phyloP scores from a whole-genome alignment of 2,329 filamentous ascomycete species.

The Arthroderma uncinatum region DNA sequence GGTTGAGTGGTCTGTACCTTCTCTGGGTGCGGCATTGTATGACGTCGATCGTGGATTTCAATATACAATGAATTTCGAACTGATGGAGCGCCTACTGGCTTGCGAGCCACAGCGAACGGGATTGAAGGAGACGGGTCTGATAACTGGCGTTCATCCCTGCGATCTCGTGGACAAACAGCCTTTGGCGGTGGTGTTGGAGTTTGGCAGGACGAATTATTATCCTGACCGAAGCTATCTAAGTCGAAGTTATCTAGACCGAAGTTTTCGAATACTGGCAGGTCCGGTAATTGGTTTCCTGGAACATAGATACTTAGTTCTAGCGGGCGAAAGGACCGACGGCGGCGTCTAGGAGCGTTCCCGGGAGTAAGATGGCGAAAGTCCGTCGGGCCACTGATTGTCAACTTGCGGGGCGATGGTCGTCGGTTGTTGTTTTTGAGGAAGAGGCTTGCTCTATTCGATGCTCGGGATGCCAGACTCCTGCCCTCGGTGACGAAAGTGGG shows the following conservation, averaged over 20 bases:
- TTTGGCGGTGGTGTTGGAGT: slow-evolving; percentile 26
- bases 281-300: slow-evolving; percentile 34
- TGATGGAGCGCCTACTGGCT: slow-evolving; percentile 18
- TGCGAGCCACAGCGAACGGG: slow-evolving; percentile 25
- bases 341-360: slow-evolving; percentile 6
- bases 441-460: slow-evolving; percentile 34
- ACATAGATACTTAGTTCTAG: slow-evolving; percentile 39
- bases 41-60: slow-evolving; percentile 5
- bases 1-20: background rate
- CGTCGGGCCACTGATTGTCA: slow-evolving; percentile 34
- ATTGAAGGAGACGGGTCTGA: slow-evolving; percentile 14
- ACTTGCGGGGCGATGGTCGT: slow-evolving; percentile 22
- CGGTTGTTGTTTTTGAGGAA: slow-evolving; percentile 27
- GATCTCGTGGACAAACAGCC: slow-evolving; percentile 20
- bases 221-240: background rate
- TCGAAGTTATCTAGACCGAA: slow-evolving; percentile 25
- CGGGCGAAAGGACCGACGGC: slow-evolving; percentile 26
- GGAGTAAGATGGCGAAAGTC: slow-evolving; percentile 29
- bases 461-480: slow-evolving; percentile 28
- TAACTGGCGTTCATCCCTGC: slow-evolving; percentile 12
- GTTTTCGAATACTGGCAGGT: slow-evolving; percentile 35
- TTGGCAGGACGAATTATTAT: background rate
- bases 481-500: slow-evolving; percentile 33
- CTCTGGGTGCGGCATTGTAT: slow-evolving; percentile 4
- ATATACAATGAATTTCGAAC: slow-evolving; percentile 7